These are phyloP conservation scores for Rhizophora apiculata DNA, from an alignment of 345 rosid genomes.

Conservation along the genomic window DNA sequence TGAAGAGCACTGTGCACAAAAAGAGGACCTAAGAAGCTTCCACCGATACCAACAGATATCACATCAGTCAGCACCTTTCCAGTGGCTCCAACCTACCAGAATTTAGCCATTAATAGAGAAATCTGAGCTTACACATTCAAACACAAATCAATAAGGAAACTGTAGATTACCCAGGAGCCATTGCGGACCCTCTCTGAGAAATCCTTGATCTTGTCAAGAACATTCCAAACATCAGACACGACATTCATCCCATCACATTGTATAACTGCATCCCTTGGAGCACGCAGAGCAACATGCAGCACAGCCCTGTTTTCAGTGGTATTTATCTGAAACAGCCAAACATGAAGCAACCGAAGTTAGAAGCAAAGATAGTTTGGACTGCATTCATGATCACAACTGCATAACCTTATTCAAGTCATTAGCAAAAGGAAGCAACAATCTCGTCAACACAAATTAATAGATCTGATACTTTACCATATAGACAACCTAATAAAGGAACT, in stretches of 20 bases:
- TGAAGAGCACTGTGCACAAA: constrained; percentile 94
- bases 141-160: constrained; percentile 6
- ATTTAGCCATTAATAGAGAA: constrained; percentile 21
- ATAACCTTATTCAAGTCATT: not conserved
- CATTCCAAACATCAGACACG: constrained; percentile 88
- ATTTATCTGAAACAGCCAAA: constrained; percentile 58
- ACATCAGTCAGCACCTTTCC: constrained; percentile 86
- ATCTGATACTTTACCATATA: too few species aligned
- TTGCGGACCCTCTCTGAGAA: constrained; percentile 83
- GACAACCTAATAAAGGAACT: too few species aligned
- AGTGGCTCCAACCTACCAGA: constrained; percentile 85
- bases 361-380: not conserved
- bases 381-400: not conserved
- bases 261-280: constrained; percentile 72
- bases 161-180: constrained; percentile 80
- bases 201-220: constrained; percentile 77
- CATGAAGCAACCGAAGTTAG: constrained; percentile 6
- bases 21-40: constrained; percentile 95
- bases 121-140: constrained; percentile 8
- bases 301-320: constrained; percentile 91
- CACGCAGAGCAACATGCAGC: constrained; percentile 93
- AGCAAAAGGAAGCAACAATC: too few species aligned
- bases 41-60: constrained; percentile 89
- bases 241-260: constrained; percentile 81
- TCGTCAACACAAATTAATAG: too few species aligned